Evolutionary conservation across 2,329 filamentous ascomycete species (phyloP), one percentile per base, ranked within the genome.

Genomic region (Fusarium secorum): DNA sequence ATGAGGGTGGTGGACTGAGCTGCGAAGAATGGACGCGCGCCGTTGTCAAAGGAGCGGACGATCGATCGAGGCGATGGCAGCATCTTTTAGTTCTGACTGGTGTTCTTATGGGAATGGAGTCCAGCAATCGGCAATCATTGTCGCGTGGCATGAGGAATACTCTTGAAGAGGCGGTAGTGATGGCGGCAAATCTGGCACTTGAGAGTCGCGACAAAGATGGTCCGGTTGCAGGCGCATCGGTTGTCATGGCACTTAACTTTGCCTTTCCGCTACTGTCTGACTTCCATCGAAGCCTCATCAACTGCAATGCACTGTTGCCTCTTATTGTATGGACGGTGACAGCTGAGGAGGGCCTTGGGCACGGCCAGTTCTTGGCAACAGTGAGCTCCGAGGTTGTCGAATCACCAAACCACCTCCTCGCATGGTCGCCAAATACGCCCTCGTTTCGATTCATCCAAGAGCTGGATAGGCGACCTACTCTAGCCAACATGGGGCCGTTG

Each of bases 1-100:
- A 74, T 18, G 77, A 80, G n/a, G 83, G 83, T 15, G 81, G 84
- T 55, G 84, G 82, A 7, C 68, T 89, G 13, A 67, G 77, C 30
- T 83, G 83, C 70, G 86, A 88, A 53, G 83, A 81, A 26, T 90
- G 88, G 88, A 82, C 87, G 13, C 83, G 84, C 24, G 87, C 87
- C 2, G 84, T 90, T 7, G 84, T 86, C 45, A 86, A 85, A 73
- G 88, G 88, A 38, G 84, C 86, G 14, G 88, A 90, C 58, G 86
- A 85, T 35, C 84, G 85, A 46, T 89, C 89, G 20, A 86, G 85
- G 30, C 85, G 93, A 76, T 97, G 94, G 94, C 91, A 94, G 79
- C 94, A 97, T 79, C 81, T 94, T 33, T 84, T 97, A n/a, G 87
- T 95, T 9, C 86, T 97, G 13, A 90, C 90, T 0, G 95, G 94